Base-by-base conservation (phyloP, 208 protist genomes). In the Naegleria gruberi region DNA sequence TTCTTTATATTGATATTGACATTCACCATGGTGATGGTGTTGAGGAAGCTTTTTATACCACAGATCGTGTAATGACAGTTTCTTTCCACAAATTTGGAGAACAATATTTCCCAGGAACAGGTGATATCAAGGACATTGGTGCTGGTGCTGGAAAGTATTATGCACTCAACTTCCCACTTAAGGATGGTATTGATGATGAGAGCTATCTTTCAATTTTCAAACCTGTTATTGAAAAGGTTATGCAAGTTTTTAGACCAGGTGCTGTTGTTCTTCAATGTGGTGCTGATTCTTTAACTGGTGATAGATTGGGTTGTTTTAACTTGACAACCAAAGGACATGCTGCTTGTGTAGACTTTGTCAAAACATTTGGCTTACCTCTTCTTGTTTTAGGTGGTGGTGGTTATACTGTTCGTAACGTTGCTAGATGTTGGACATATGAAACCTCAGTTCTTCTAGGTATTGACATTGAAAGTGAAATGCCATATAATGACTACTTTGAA, bases 1-100 rank as follows among this genome's bases (percentile, higher is more conserved):
- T 99, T n/a, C 92, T 99, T 10, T 99, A 99, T 94, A 96, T 99
- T 55, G 99, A 99, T 93, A 98, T 99, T 86, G 99, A 99, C 92
- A 97, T 99, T 89, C 99, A 99, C 92, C 99, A 99, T 93, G 99
- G 99, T 43, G 99, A 99, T 91, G 99, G 99, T 73, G 98, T 99
- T 12, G 97, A 99, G 91, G 97, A 97, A 82, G 99, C 99, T 8
- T 99, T 99, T 91, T 99, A 99, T 92, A 96, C 95, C 30, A 99
- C 98, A n/a, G 95, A 99, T 83, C 94, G 98, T n/a, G 99, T 99
- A n/a, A 97, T 99, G 95, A 99, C 98, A 5, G 93, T 99, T 30
- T 99, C 98, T 19, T 97, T 99, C 89, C 99, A 99, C 92, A 99
- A 99, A 93, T 99, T 97, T 93, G 97, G 96, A 15, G 96, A 97